Conservation (phyloP, 2,329 filamentous ascomycete species). For the Hortaea sp. region DNA sequence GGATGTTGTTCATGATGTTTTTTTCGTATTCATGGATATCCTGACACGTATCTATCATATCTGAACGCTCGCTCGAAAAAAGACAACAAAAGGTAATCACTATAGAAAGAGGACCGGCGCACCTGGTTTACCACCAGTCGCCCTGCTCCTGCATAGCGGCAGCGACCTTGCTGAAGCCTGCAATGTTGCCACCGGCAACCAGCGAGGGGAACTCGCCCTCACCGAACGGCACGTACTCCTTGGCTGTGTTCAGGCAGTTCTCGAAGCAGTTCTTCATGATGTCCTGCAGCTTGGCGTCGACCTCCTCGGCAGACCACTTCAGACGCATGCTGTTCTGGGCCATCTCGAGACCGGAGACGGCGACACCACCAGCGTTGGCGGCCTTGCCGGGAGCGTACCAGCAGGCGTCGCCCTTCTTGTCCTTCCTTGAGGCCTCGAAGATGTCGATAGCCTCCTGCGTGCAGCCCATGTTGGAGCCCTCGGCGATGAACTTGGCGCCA, state of each 20-base stretch:
- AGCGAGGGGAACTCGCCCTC: slow-evolving; percentile 82
- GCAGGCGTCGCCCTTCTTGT: slow-evolving; percentile 60
- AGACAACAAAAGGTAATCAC: background rate
- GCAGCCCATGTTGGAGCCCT: slow-evolving; percentile 99
- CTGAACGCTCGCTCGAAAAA: too few species aligned
- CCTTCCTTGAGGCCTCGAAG: slow-evolving; percentile 69
- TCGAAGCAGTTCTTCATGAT: slow-evolving; percentile 95
- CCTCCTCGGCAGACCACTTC: slow-evolving; percentile 78
- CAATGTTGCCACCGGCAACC: slow-evolving; percentile 92
- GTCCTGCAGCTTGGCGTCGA: slow-evolving; percentile 77
- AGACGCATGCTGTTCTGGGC: slow-evolving; percentile 89
- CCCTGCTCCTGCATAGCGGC: slow-evolving; percentile 93
- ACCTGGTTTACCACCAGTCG: slow-evolving; percentile 66
- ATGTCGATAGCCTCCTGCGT: slow-evolving; percentile 89
- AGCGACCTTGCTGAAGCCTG: slow-evolving; percentile 93
- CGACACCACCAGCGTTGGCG: slow-evolving; percentile 93
- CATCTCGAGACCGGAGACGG: slow-evolving; percentile 97
- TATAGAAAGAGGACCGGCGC: background rate
- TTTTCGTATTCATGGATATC: background rate
- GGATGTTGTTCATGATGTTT: background rate
- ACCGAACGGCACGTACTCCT: slow-evolving; percentile 69
- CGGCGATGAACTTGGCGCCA: slow-evolving; percentile 78
- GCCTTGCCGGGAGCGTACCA: slow-evolving; percentile 90
- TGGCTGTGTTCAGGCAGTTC: slow-evolving; percentile 78
- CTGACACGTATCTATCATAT: background rate